Evolutionary conservation across 257 asterid genomes (phyloP), one percentile per base, ranked within the genome.

Genomic region (Solanum stenotomum): DNA sequence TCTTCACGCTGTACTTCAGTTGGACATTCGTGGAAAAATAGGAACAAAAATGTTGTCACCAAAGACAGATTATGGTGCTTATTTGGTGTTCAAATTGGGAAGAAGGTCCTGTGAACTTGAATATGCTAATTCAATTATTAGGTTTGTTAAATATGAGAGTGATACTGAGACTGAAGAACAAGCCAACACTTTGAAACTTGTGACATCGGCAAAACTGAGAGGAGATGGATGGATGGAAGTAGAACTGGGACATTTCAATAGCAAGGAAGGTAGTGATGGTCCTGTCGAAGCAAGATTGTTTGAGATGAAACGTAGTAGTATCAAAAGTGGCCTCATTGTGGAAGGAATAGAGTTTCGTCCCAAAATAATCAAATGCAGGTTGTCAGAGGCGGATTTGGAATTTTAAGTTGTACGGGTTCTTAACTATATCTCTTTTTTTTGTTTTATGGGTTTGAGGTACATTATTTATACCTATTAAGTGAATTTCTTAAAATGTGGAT

Each of bases 211-310:
- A 9, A 74, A 34, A 34, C 49, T 4, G 65, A 91, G 96, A 87
- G 87, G 67, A 5, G 96, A 93, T 49, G 95, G 96, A 56, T 93
- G 97, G 98, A 35, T 92, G 91, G 98, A 90, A 89, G 29, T 94
- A 2, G 90, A 91, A 27, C 70, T 94, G 87, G 96, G 96, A 5
- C 4, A 65, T 3, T 85, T 65, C n/a, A 44, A 44, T 27, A 85
- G 18, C 40, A 37, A 65, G 25, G 25, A 42, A 37, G 40, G 37
- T 14, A 16, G 18, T 13, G 87, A 37, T 85, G 87, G 77, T 20
- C 27, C 15, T 38, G 40, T 85, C 6, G 79, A 85, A 85, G 79
- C 38, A 67, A 38, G 87, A 42, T 37, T 85, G 37, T 2, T 85
- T 8, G 40, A 65, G 15, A 65, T 35, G 5, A 65, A 42, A n/a